Conservation (phyloP, 495 filamentous ascomycete species). For the Niebla homalea region DNA sequence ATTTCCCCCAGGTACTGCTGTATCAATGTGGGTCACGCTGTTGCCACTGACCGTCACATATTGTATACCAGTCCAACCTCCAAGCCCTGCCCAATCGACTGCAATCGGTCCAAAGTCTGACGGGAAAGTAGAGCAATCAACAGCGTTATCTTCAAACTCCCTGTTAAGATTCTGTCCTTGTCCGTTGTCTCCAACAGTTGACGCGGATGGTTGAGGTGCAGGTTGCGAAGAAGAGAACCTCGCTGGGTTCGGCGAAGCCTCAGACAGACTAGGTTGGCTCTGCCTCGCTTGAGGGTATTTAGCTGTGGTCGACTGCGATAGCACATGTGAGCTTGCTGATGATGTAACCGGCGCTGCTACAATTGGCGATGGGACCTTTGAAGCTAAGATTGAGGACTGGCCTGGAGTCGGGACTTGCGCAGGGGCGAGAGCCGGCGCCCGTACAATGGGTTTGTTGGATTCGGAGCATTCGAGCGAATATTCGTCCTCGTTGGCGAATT, state of each 20-base stretch:
- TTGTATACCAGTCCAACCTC: constrained; percentile 77
- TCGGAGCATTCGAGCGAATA: constrained; percentile 15
- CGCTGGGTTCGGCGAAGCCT: not conserved
- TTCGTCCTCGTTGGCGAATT: constrained; percentile 24
- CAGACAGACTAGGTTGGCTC: not conserved
- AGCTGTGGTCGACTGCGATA: not conserved
- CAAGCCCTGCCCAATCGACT: constrained; percentile 51
- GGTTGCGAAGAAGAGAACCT: not conserved
- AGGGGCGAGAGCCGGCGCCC: not conserved
- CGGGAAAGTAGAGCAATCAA: constrained; percentile 64
- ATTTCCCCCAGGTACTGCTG: constrained; percentile 38
- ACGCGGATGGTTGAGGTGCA: not conserved
- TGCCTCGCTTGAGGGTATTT: not conserved
- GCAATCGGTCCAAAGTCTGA: constrained; percentile 67
- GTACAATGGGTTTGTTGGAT: not conserved
- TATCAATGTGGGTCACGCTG: constrained; percentile 45
- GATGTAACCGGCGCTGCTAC: not conserved
- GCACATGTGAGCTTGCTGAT: not conserved
- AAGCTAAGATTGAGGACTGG: not conserved
- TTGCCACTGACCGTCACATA: constrained; percentile 29
- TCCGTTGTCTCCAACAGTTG: constrained; percentile 1
- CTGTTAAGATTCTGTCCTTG: constrained; percentile 43
- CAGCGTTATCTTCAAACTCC: constrained; percentile 64
- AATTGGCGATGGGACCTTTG: not conserved
- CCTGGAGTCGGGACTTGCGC: not conserved